Conservation (phyloP, 179 eudicot genomes). For the Actinidia polygama region DNA sequence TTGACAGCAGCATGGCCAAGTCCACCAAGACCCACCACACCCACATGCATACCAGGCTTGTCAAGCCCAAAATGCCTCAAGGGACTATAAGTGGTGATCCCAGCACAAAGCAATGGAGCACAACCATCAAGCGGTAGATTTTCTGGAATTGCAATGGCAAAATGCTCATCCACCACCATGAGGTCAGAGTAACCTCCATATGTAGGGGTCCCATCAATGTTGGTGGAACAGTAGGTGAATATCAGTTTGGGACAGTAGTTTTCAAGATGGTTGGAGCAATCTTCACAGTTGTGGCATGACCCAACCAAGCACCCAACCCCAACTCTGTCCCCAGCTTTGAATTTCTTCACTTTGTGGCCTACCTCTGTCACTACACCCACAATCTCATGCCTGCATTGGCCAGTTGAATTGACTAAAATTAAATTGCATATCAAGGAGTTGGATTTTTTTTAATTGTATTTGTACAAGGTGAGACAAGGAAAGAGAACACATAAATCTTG, state of each 20-base stretch:
- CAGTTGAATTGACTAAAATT: no score
- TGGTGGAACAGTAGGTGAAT: neutral
- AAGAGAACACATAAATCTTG: no score
- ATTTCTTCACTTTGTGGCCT: constrained; percentile 27
- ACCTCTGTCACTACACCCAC: constrained; percentile 36
- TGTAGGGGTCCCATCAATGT: constrained; percentile 29
- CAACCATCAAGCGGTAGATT: constrained; percentile 27
- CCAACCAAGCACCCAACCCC: constrained; percentile 38
- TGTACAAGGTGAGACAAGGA: no score
- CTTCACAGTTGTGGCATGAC: constrained; percentile 26
- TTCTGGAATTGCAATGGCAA: constrained; percentile 23
- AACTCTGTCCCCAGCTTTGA: constrained; percentile 34
- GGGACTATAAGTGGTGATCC: constrained; percentile 38
- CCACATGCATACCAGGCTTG: constrained; percentile 30
- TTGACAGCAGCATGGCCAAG: constrained; percentile 35
- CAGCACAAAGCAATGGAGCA: constrained; percentile 41
- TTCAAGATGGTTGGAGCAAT: constrained; percentile 20
- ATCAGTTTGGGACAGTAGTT: constrained; percentile 30
- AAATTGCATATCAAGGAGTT: no score
- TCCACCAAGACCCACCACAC: constrained; percentile 38
- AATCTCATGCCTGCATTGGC: constrained; percentile 29
- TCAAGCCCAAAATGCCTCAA: constrained; percentile 30
- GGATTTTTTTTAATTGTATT: no score
- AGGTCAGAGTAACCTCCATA: constrained; percentile 35
- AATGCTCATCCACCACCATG: constrained; percentile 33